Base-by-base conservation (phyloP, 257 asterid species). In the Primulina tabacum region DNA sequence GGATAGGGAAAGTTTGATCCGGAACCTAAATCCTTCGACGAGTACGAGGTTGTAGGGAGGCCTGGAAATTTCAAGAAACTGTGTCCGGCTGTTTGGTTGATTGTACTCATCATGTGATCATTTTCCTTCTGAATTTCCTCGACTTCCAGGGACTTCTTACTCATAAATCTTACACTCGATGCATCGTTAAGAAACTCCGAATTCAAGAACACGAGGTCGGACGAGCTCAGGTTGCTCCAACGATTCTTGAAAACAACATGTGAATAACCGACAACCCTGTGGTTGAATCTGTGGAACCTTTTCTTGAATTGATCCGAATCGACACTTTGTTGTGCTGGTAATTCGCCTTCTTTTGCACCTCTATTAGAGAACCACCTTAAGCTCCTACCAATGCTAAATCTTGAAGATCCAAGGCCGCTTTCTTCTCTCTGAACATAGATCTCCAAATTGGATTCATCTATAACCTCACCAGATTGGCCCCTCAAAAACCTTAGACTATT, bases 141-240 rank as follows among this genome's bases (percentile, higher is more conserved):
- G 17, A 20, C 34, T 63, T 40, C 77, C 34, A 1, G 11, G 2
- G 43, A 26, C 47, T 66, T 14, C 17, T 9, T 50, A 16, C 43
- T 47, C 65, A 17, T 32, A 18, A 83, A 82, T 56, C 84, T 67
- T 2, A 69, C 81, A 62, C 86, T 82, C 0, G 95, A 79, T 0
- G 33, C 57, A 18, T 79, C 86, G 35, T 62, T 62, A 0, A 88
- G 75, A 87, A 88, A 79, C 77, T 84, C 81, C 0, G 85, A 83
- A 24, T 79, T 85, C 34, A 89, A 83, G 16, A 82, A 80, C 88
- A 83, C 62, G 53, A 89, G 79, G 55, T 89, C 96, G 8, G 96
- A 87, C n/a, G 89, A 83, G 55, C 81, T 83, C 5, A 86, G 83
- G 73, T 80, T 73, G 72, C 96, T 89, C 96, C 96, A 87, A 10